phyloP scores from a whole-genome alignment of 192 early-diverging fungal genomes.

The Neocallimastix lanati region DNA sequence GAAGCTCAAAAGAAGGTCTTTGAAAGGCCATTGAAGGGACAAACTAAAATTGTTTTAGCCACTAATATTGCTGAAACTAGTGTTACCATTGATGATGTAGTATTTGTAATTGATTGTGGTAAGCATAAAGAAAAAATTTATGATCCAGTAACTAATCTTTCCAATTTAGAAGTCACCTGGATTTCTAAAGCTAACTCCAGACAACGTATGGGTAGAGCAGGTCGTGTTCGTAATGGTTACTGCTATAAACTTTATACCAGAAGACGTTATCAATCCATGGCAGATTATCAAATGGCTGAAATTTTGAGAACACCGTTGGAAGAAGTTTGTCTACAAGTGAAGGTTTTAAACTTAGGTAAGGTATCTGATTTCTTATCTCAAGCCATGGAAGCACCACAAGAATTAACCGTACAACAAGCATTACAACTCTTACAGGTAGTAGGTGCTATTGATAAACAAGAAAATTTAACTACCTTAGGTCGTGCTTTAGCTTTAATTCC shows the following conservation, averaged over 20 bases:
- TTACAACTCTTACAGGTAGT: not conserved
- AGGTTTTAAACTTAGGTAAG: conserved; percentile 17
- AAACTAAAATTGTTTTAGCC: conserved; percentile 68
- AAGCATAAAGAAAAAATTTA: not conserved
- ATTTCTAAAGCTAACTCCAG: conserved; percentile 31
- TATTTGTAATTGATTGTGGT: conserved; percentile 60
- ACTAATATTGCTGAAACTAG: too few species aligned
- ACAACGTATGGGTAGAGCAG: conserved; percentile 40
- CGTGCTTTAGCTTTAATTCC: conserved; percentile 35
- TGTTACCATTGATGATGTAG: conserved; percentile 58
- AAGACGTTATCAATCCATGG: conserved; percentile 15
- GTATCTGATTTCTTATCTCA: not conserved
- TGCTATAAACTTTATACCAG: conserved; percentile 28
- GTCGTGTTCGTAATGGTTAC: conserved; percentile 26
- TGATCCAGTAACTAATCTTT: not conserved
- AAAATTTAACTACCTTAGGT: conserved; percentile 43
- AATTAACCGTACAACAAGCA: not conserved
- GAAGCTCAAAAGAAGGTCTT: conserved; percentile 52
- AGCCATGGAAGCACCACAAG: not conserved
- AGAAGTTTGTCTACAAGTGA: conserved; percentile 26
- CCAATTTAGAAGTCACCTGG: conserved; percentile 10
- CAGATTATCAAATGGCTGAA: conserved; percentile 31
- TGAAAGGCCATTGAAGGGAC: conserved; percentile 24
- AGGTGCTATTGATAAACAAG: conserved; percentile 11
- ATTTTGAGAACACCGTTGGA: conserved; percentile 28